Percentiles rank a stretch among this genome's conserved stretches.
These are phyloP conservation scores for Dothidotthia symphoricarpi DNA, from an alignment of 2,329 filamentous ascomycete genomes.

Conservation along the genomic window DNA sequence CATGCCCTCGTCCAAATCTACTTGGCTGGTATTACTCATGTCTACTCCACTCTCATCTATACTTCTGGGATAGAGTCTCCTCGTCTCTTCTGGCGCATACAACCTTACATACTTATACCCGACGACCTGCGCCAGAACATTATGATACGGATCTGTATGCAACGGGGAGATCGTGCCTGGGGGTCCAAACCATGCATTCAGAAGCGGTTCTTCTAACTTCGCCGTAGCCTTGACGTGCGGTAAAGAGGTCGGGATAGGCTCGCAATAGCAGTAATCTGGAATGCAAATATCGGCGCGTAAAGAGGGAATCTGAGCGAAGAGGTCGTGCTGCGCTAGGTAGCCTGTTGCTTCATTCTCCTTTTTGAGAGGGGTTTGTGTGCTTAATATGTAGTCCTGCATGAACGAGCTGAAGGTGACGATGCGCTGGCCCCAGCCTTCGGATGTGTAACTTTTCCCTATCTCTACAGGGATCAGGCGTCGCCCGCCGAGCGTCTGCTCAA, in stretches of 20 bases:
- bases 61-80: slow-evolving; percentile 60
- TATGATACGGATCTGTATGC: slow-evolving; percentile 93
- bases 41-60: slow-evolving; percentile 68
- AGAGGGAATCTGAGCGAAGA: slow-evolving; percentile 77
- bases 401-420: slow-evolving; percentile 75
- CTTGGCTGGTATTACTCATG: slow-evolving; percentile 84
- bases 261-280: slow-evolving; percentile 81
- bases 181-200: slow-evolving; percentile 94
- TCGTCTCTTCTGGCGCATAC: slow-evolving; percentile 66
- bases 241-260: slow-evolving; percentile 45
- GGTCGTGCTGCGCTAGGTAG: slow-evolving; percentile 89
- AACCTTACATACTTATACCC: slow-evolving; percentile 89
- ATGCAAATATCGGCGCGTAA: slow-evolving; percentile 72
- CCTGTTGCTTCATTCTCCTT: slow-evolving; percentile 49
- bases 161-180: slow-evolving; percentile 84
- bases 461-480: slow-evolving; percentile 82
- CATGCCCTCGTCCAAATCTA: slow-evolving; percentile 73
- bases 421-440: slow-evolving; percentile 78
- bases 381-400: slow-evolving; percentile 59
- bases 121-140: slow-evolving; percentile 84
- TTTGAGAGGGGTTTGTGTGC: background rate
- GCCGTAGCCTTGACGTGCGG: slow-evolving; percentile 15
- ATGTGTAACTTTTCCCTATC: slow-evolving; percentile 82
- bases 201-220: slow-evolving; percentile 56
- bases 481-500: slow-evolving; percentile 71